Conservation (phyloP, 176 grass and related monocot species). For the Triticum urartu region DNA sequence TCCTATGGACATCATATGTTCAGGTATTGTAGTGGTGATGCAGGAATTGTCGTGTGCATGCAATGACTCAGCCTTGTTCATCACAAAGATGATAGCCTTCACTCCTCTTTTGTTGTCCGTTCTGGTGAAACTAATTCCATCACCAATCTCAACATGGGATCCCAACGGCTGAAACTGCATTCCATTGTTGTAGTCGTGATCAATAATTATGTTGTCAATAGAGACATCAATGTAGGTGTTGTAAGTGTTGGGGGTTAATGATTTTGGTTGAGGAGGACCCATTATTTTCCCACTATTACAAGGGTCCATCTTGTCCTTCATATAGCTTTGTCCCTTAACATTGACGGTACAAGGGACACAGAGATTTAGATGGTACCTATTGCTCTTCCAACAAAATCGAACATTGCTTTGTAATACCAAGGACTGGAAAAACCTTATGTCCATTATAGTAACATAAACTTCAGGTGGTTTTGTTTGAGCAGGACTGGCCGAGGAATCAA, state of each 20-base stretch:
- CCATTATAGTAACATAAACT: too few species aligned
- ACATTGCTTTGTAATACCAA: too few species aligned
- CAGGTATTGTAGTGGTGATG: too few species aligned
- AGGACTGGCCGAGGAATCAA: too few species aligned
- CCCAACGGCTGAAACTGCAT: neutral
- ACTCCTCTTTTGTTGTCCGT: neutral
- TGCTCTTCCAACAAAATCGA: too few species aligned
- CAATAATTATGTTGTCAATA: neutral
- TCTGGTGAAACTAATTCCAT: too few species aligned
- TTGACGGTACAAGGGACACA: too few species aligned
- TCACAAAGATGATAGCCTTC: neutral
- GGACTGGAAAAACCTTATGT: too few species aligned
- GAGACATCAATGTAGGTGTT: neutral
- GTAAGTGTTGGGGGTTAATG: neutral
- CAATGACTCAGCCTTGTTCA: neutral
- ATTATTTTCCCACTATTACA: neutral
- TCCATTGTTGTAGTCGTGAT: neutral
- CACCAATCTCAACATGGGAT: neutral
- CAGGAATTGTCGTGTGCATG: neutral
- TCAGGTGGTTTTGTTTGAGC: too few species aligned
- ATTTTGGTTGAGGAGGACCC: neutral
- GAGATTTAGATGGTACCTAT: too few species aligned
- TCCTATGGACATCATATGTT: too few species aligned
- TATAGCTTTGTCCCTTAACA: too few species aligned
- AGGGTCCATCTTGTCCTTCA: neutral